These are phyloP conservation scores for Willaertia magna DNA, from an alignment of 208 protist species.

Conservation along the genomic window DNA sequence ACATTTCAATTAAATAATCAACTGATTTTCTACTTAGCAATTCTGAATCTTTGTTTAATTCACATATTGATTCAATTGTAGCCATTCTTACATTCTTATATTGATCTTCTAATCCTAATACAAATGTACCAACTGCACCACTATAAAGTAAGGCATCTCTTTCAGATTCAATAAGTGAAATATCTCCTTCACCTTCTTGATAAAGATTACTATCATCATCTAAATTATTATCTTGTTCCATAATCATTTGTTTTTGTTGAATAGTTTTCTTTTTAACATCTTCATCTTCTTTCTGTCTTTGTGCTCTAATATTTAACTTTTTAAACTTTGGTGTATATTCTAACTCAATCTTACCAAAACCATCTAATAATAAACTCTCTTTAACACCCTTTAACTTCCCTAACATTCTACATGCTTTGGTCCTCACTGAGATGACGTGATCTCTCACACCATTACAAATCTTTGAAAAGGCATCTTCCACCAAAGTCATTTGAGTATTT, in stretches of 20 bases:
- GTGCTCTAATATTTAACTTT: not conserved
- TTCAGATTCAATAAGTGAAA: not conserved
- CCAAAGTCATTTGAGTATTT: not conserved
- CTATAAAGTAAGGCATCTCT: not conserved
- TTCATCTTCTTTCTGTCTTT: not conserved
- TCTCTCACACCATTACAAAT: not conserved
- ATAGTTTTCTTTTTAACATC: not conserved
- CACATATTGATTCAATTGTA: not conserved
- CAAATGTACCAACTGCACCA: not conserved
- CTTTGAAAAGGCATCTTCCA: not conserved
- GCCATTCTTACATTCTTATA: not conserved
- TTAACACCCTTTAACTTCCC: not conserved
- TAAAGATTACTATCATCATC: not conserved
- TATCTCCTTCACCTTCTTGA: not conserved
- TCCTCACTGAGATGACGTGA: not conserved
- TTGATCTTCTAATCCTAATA: not conserved
- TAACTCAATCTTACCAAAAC: not conserved
- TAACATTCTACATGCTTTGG: not conserved
- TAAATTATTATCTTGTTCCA: not conserved
- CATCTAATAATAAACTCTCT: not conserved
- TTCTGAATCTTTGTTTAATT: not conserved
- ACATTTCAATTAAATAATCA: not conserved
- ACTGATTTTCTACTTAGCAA: not conserved
- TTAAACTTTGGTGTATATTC: not conserved
- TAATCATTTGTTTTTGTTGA: not conserved